Evolutionary conservation across 2,329 filamentous ascomycete genomes (phyloP), one percentile per base, ranked within the genome.

Genomic region (Herpotrichia juniperi): DNA sequence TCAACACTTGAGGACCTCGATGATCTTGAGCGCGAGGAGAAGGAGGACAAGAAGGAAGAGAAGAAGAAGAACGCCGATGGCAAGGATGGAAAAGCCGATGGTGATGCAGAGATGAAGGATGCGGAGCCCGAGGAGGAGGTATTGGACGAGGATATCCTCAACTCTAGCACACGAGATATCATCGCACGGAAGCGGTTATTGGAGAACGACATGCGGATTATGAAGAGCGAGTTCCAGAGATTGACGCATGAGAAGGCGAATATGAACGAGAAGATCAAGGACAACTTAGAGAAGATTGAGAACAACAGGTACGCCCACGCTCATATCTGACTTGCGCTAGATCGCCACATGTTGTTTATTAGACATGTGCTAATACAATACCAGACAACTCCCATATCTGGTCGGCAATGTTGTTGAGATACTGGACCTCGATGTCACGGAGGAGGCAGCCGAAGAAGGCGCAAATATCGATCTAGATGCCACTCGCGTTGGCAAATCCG

Each of bases 201-300:
- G 61, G 94, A 99, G 78, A 99, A 99, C 77, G 94, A 99, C 77
- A 90, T 94, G 69, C 86, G 94, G 68, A 97, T 99, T 78, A 97
- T 99, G 92, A 93, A 90, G 83, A 96, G 92, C 82, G 94, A 99
- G 77, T 92, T 87, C 67, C 93, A 96, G 73, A 88, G 94, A 65
- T 82, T 99, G 78, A 89, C 89, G 67, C 94, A 99, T 69, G 94
- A 99, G 79, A 96, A 96, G 80, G 87, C 89, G 44, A 88, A 91
- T 43, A 99, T 99, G 94, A 87, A 87, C 52, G 93, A 97, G 77
- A 97, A 97, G 82, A 97, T 99, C 77, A 97, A 97, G 83, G 94
- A 99, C 74, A 99, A 99, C 71, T 80, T 91, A 69, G 96, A 99
- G 65, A 99, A 99, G 85, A 99, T 99, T 69, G 93, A 96, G 63